Evolutionary conservation across 495 filamentous ascomycete species (phyloP).

Genomic region (Daldinia vernicosa): DNA sequence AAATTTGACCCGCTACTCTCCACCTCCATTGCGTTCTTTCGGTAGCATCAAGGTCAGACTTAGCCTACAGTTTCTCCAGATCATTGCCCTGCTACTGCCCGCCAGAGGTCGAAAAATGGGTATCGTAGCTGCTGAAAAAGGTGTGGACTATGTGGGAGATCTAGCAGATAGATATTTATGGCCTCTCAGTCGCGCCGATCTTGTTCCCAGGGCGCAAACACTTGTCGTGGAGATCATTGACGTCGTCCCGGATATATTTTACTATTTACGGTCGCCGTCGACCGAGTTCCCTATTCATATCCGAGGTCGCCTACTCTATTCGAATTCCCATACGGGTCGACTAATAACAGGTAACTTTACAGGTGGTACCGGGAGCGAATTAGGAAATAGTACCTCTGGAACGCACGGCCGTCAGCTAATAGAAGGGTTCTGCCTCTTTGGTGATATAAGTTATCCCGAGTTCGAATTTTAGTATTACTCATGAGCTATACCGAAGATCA

Average conservation of each 20-base stretch:
- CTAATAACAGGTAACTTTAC: not conserved
- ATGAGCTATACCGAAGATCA: not conserved
- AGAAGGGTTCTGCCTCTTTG: constrained; percentile 4
- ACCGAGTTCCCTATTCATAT: not conserved
- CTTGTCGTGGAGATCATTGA: not conserved
- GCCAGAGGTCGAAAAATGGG: not conserved
- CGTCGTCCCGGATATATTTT: not conserved
- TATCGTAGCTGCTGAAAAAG: not conserved
- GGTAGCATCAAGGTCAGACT: not conserved
- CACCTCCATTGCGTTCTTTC: not conserved
- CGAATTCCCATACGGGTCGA: not conserved
- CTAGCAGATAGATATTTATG: not conserved
- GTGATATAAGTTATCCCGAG: not conserved
- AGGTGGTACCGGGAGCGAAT: not conserved
- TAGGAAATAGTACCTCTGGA: not conserved
- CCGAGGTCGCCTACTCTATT: not conserved
- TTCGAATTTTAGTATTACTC: not conserved
- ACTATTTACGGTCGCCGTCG: not conserved
- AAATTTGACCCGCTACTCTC: not conserved
- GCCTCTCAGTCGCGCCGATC: constrained; percentile 1
- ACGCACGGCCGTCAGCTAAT: not conserved
- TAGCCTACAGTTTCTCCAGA: not conserved
- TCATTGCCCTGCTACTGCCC: not conserved
- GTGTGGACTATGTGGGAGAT: constrained; percentile 1
- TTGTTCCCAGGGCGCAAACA: not conserved